Evolutionary conservation across 1,139 yeast species (phyloP).

Genomic region (Arxiozyma bovina): DNA sequence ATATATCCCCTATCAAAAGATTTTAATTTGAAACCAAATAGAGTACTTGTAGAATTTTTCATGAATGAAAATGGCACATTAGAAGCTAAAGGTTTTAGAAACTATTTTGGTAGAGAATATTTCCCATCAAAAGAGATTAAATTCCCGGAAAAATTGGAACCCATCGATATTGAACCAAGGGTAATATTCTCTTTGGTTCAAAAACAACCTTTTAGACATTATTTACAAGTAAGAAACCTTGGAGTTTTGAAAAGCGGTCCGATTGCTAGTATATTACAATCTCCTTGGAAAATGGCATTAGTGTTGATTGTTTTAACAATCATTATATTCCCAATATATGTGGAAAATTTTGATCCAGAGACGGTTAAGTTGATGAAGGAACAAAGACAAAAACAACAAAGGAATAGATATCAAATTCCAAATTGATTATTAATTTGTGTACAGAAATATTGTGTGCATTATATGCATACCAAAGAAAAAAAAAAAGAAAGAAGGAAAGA

Average conservation of each 20-base stretch:
- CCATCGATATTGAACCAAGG: conserved; percentile 17
- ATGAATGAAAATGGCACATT: conserved; percentile 15
- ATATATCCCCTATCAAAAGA: conserved; percentile 25
- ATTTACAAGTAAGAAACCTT: conserved; percentile 26
- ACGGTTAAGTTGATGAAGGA: conserved; percentile 31
- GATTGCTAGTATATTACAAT: conserved; percentile 30
- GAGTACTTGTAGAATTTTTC: conserved; percentile 24
- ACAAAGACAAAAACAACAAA: conserved; percentile 25
- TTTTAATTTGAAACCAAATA: conserved; percentile 29
- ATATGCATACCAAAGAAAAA: neutral
- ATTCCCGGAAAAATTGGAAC: conserved; percentile 26
- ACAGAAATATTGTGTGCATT: neutral
- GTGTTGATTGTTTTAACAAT: conserved; percentile 24
- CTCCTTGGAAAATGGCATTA: conserved; percentile 33
- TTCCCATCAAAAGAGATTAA: conserved; percentile 28
- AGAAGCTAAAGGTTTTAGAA: conserved; percentile 20
- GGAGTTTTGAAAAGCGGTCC: conserved; percentile 32
- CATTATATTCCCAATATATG: conserved; percentile 28
- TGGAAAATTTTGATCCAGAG: conserved; percentile 36
- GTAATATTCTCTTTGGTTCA: conserved; percentile 22
- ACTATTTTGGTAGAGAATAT: conserved; percentile 30
- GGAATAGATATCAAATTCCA: conserved; percentile 19
- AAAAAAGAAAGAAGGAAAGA: too few relatives aligned
- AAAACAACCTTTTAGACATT: conserved; percentile 29
- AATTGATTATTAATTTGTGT: neutral